Evolutionary conservation across 371 early-diverging fungal genomes (phyloP).

Genomic region (Mortierella sp.): DNA sequence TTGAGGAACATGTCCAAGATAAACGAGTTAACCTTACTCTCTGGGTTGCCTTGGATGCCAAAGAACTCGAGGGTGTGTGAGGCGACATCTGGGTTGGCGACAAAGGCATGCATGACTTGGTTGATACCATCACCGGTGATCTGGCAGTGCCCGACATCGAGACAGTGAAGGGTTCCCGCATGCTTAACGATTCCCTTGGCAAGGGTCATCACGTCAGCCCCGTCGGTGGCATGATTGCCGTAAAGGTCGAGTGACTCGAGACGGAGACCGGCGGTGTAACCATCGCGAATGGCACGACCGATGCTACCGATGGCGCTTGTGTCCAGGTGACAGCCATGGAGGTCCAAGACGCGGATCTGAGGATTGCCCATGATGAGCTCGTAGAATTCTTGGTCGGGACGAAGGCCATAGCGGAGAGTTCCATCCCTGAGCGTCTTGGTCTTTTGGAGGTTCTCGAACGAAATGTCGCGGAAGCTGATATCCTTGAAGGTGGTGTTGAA

Average conservation of each 20-base stretch:
- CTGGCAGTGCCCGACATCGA: constrained; percentile 49
- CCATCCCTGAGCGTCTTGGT: constrained; percentile 50
- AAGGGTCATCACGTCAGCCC: constrained; percentile 53
- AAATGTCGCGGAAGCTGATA: constrained; percentile 43
- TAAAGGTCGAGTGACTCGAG: constrained; percentile 39
- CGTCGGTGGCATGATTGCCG: constrained; percentile 48
- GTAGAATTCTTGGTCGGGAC: constrained; percentile 52
- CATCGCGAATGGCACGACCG: constrained; percentile 44
- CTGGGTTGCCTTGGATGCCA: constrained; percentile 35
- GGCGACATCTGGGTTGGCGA: constrained; percentile 57
- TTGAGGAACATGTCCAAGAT: constrained; percentile 56
- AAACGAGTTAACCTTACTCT: constrained; percentile 57
- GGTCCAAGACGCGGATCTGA: constrained; percentile 37
- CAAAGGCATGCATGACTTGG: constrained; percentile 58
- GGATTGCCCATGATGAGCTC: constrained; percentile 58
- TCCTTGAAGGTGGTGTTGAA: constrained; percentile 58
- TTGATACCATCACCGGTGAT: constrained; percentile 58
- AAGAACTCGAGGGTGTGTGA: constrained; percentile 47
- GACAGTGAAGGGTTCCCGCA: constrained; percentile 40
- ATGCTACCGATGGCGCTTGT: constrained; percentile 47
- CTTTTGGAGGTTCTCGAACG: constrained; percentile 39
- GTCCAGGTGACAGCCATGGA: constrained; percentile 39
- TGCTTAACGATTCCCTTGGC: constrained; percentile 58
- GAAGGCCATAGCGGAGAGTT: constrained; percentile 53
- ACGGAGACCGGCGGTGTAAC: constrained; percentile 30